phyloP scores from a whole-genome alignment of 2,329 filamentous ascomycete species.

The Penicillium sclerotiorum region DNA sequence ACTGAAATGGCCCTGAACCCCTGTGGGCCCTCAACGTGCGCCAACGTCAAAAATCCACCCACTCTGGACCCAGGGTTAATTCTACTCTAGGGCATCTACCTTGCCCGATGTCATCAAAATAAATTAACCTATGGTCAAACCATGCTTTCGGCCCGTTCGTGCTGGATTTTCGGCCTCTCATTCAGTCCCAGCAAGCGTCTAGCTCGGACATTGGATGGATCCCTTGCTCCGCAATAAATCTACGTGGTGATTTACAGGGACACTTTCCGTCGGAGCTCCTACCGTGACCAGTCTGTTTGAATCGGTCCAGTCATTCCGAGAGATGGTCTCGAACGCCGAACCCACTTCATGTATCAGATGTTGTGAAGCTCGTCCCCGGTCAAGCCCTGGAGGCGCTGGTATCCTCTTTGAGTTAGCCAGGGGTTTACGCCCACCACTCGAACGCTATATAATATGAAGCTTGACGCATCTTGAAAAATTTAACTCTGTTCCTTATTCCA shows the following conservation, averaged over 20 bases:
- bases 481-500: conserved; percentile 2
- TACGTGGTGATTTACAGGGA: background rate
- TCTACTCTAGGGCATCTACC: conserved; percentile 1
- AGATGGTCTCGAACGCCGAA: conserved; percentile 9
- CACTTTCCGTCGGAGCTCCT: conserved; percentile 8
- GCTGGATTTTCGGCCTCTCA: conserved; percentile 9
- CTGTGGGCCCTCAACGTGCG: too few species aligned
- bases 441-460: conserved; percentile 1
- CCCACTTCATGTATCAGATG: conserved; percentile 19
- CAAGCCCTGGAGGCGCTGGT: conserved; percentile 9
- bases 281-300: conserved; percentile 7
- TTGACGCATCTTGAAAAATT: background rate
- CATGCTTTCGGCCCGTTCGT: conserved; percentile 7
- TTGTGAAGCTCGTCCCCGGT: conserved; percentile 7
- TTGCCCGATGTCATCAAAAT: conserved; percentile 1
- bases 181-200: conserved; percentile 2
- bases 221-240: conserved; percentile 6
- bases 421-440: background rate
- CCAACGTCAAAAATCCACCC: conserved; percentile 10
- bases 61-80: conserved; percentile 2
- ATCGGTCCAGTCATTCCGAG: background rate
- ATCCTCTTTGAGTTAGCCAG: conserved; percentile 1
- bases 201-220: conserved; percentile 8
- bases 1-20: conserved; percentile 12
- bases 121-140: conserved; percentile 9